A percentile compares a stretch with the other conserved stretches of the same genome.
Evolutionary conservation across 441 rosid genomes (phyloP).

Genomic region (Erysimum pusillum): DNA sequence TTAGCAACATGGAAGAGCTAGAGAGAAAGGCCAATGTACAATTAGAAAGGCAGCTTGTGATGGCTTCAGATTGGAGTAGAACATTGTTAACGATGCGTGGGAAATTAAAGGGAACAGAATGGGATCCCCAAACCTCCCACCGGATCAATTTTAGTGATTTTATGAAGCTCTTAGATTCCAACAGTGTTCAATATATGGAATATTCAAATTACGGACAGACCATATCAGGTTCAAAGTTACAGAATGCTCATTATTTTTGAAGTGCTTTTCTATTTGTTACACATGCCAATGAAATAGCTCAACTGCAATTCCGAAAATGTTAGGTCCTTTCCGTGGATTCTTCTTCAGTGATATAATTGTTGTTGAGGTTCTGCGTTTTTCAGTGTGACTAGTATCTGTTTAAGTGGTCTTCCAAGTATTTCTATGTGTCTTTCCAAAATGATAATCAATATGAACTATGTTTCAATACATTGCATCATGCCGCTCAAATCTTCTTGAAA

Average conservation of each 20-base stretch:
- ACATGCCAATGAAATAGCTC: conserved; percentile 9
- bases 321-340: not conserved
- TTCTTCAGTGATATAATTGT: not conserved
- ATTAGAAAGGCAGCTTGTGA: conserved; percentile 89
- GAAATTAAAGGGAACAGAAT: conserved; percentile 86
- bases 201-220: conserved; percentile 92
- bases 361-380: not conserved
- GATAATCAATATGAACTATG: not conserved
- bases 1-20: conserved; percentile 73
- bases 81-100: conserved; percentile 74
- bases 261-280: not conserved
- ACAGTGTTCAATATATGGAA: conserved; percentile 88
- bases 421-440: not conserved
- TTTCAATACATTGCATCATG: not conserved
- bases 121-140: conserved; percentile 90
- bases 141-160: conserved; percentile 83
- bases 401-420: not conserved
- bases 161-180: conserved; percentile 74
- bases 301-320: not conserved
- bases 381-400: not conserved
- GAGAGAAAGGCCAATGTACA: conserved; percentile 83
- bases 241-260: not conserved
- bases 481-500: not conserved
- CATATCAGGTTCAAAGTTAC: conserved; percentile 67
- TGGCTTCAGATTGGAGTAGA: conserved; percentile 94